Conservation (phyloP, 192 early-diverging fungal genomes). For the Backusella luteola region DNA sequence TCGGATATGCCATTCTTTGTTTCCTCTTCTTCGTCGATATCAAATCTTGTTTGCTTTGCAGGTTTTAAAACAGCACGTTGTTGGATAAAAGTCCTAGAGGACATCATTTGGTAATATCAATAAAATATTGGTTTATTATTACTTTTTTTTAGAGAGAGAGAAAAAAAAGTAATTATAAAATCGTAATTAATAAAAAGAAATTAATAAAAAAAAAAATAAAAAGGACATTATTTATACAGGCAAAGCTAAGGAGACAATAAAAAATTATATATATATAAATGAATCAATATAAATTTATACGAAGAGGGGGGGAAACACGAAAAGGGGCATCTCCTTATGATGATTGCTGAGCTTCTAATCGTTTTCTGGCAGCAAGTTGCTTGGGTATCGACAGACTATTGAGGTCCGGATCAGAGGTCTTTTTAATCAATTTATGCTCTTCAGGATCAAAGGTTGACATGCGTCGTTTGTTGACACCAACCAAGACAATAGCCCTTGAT, state of each 20-base stretch:
- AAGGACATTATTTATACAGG: not conserved
- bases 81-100: slow-evolving; percentile 3
- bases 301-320: not conserved
- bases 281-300: not conserved
- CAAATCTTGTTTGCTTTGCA: slow-evolving; percentile 2
- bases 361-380: not conserved
- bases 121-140: not conserved
- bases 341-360: slow-evolving; percentile 1
- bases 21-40: not conserved
- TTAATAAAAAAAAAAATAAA: not conserved
- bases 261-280: not conserved
- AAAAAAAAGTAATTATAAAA: not conserved
- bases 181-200: not conserved
- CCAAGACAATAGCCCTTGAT: not conserved
- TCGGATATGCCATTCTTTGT: not conserved
- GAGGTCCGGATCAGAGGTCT: not conserved
- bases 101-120: not conserved
- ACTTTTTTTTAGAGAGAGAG: not conserved
- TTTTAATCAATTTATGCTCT: not conserved
- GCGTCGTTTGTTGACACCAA: slow-evolving; percentile 1
- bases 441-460: not conserved
- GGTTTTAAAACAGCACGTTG: slow-evolving; percentile 5
- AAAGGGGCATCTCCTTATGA: slow-evolving; percentile 5
- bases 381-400: slow-evolving; percentile 1
- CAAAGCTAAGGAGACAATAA: not conserved